Percentiles rank a stretch among this genome's conserved stretches.
These are phyloP conservation scores for Scolecobasidium constrictum DNA, from an alignment of 2,329 filamentous ascomycete genomes.

Conservation along the genomic window DNA sequence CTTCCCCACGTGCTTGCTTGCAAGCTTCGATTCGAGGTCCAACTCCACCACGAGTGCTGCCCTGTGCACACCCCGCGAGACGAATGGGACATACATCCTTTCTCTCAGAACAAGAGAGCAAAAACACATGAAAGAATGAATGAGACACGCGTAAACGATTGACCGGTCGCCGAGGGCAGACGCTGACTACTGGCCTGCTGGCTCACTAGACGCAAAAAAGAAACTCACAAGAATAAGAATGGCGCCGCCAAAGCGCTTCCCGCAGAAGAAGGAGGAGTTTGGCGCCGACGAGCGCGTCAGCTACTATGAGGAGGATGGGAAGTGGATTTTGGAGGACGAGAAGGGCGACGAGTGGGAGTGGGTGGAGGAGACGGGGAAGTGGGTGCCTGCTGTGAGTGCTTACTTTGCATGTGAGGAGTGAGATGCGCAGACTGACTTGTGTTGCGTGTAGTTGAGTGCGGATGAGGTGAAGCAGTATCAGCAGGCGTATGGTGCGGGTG, in stretches of 20 bases:
- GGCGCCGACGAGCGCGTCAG: slow-evolving; percentile 51
- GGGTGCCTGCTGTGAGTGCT: slow-evolving; percentile 54
- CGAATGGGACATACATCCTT: too few species aligned
- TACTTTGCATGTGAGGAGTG: not conserved
- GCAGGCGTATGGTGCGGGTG: slow-evolving; percentile 48
- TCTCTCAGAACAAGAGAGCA: too few species aligned
- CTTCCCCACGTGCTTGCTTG: too few species aligned
- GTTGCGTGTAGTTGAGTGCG: slow-evolving; percentile 43
- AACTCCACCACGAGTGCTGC: too few species aligned
- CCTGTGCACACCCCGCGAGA: too few species aligned
- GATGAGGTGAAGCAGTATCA: slow-evolving; percentile 49
- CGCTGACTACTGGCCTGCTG: too few species aligned
- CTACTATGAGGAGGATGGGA: slow-evolving; percentile 71
- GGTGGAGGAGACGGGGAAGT: slow-evolving; percentile 58
- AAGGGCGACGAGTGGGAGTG: slow-evolving; percentile 81
- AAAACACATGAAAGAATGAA: too few species aligned
- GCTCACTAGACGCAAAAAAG: too few species aligned
- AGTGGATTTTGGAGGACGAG: slow-evolving; percentile 73
- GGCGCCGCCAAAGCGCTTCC: slow-evolving; percentile 10
- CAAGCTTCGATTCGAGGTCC: too few species aligned
- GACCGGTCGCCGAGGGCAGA: too few species aligned
- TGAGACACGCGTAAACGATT: too few species aligned
- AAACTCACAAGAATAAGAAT: too few species aligned
- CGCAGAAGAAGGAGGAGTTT: slow-evolving; percentile 14
- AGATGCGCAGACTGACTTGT: not conserved